phyloP scores from a whole-genome alignment of 805 yeast genomes.

The Cyberlindnera nakhonratchasimensis region DNA sequence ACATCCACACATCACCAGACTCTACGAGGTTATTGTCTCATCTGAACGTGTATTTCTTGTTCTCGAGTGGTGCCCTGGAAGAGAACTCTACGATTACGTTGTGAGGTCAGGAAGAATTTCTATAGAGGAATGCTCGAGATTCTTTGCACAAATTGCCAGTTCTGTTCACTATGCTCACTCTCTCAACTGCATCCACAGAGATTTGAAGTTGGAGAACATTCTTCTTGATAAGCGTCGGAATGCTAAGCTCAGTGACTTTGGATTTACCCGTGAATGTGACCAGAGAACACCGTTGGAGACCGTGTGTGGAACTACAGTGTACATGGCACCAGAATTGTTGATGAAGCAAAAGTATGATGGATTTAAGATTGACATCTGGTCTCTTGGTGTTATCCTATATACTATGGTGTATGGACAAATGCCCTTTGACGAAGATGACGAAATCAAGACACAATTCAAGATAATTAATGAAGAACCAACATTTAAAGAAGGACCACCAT shows the following conservation, averaged over 20 bases:
- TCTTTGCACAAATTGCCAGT: slow-evolving; percentile 61
- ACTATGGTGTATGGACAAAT: slow-evolving; percentile 81
- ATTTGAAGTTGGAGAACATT: slow-evolving; percentile 78
- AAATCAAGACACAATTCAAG: slow-evolving; percentile 51
- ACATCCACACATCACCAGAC: slow-evolving; percentile 78
- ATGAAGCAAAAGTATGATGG: slow-evolving; percentile 71
- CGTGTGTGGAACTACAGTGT: slow-evolving; percentile 90
- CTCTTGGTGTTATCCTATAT: slow-evolving; percentile 83
- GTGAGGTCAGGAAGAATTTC: slow-evolving; percentile 50
- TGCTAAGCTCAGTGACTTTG: slow-evolving; percentile 86
- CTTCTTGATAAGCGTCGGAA: slow-evolving; percentile 52
- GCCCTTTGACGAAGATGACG: slow-evolving; percentile 89
- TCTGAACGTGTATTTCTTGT: slow-evolving; percentile 83
- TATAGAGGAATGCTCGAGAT: slow-evolving; percentile 43
- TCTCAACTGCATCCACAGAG: slow-evolving; percentile 78
- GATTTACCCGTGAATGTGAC: slow-evolving; percentile 80
- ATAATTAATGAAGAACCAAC: slow-evolving; percentile 66
- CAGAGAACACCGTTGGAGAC: slow-evolving; percentile 63
- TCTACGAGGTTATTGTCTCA: slow-evolving; percentile 76
- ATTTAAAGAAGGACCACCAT: slow-evolving; percentile 45
- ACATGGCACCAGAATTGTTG: slow-evolving; percentile 94
- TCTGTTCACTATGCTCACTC: slow-evolving; percentile 71
- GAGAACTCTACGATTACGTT: slow-evolving; percentile 68
- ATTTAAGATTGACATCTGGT: slow-evolving; percentile 83
- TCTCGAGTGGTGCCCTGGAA: slow-evolving; percentile 83